Percentiles rank a stretch among this genome's conserved stretches.
These are phyloP conservation scores for Salix arbutifolia DNA, from an alignment of 345 rosid genomes.

Conservation along the genomic window DNA sequence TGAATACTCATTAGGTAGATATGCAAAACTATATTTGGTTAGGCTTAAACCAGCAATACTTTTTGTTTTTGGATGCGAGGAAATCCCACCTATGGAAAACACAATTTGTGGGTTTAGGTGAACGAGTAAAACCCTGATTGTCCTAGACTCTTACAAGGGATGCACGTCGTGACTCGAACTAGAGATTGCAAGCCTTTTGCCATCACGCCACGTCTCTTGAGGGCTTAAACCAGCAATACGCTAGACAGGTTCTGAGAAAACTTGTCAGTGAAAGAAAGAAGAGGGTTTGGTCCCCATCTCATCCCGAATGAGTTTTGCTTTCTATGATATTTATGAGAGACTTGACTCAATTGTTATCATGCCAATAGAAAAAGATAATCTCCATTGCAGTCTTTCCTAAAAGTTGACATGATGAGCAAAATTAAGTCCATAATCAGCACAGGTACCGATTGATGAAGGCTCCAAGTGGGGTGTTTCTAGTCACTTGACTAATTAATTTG, in stretches of 20 bases:
- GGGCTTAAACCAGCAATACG: not conserved
- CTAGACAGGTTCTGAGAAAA: not conserved
- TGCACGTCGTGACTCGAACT: no score
- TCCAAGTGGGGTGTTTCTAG: not conserved
- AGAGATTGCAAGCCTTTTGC: fast-evolving
- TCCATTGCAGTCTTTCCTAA: not conserved
- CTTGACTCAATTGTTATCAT: not conserved
- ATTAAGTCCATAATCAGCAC: not conserved
- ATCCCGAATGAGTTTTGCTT: not conserved
- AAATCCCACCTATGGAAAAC: fast-evolving
- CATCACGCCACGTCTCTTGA: no score
- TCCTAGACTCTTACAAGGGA: no score
- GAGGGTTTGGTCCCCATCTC: not conserved
- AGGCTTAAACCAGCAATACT: not conserved
- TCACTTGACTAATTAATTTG: not conserved
- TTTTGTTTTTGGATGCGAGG: no score
- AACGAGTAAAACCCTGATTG: no score
- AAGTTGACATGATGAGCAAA: not conserved
- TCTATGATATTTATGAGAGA: not conserved
- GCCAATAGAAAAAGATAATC: not conserved
- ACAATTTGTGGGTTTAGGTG: fast-evolving
- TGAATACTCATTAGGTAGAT: not conserved
- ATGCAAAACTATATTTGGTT: not conserved
- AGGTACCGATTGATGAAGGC: not conserved
- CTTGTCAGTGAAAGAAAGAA: not conserved